phyloP scores from a whole-genome alignment of 2,329 filamentous ascomycete genomes.

The Paecilomyces niveus region DNA sequence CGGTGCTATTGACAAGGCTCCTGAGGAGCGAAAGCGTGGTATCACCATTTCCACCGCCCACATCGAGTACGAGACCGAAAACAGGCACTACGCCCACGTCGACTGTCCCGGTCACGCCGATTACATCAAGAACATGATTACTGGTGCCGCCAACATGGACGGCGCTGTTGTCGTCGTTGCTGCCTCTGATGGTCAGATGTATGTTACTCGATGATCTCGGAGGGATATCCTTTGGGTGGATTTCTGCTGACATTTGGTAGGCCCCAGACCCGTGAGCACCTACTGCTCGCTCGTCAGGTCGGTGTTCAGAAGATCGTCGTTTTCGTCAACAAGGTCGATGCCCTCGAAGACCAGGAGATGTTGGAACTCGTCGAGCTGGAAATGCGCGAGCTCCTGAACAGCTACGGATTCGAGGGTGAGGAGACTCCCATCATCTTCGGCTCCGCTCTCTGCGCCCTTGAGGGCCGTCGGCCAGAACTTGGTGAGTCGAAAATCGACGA shows the following conservation, averaged over 20 bases:
- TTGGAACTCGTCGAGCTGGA: conserved; percentile 99
- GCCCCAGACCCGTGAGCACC: conserved; percentile 96
- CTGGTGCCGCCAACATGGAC: conserved; percentile 98
- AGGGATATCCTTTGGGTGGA: neutral
- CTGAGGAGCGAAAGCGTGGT: conserved; percentile 98
- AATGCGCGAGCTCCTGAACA: conserved; percentile 91
- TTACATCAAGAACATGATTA: conserved; percentile 99
- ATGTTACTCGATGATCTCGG: conserved; percentile 16
- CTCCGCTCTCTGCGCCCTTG: conserved; percentile 89
- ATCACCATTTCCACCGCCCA: conserved; percentile 98
- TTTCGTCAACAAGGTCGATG: conserved; percentile 99
- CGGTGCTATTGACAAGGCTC: conserved; percentile 96
- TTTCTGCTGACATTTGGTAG: conserved; percentile 28
- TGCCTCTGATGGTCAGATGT: conserved; percentile 97
- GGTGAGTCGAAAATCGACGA: conserved; percentile 83
- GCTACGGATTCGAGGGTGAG: conserved; percentile 96
- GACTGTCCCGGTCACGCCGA: conserved; percentile 99
- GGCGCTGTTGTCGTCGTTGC: conserved; percentile 98
- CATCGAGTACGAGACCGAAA: conserved; percentile 94
- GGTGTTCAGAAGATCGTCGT: conserved; percentile 97
- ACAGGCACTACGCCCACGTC: conserved; percentile 97
- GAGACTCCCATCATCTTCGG: conserved; percentile 96
- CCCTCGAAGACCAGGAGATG: conserved; percentile 97
- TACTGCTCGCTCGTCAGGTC: conserved; percentile 95
- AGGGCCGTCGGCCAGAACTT: conserved; percentile 80